A percentile compares a stretch with the other conserved stretches of the same genome.
Conservation (phyloP, 495 filamentous ascomycete species). For the Penicillium desertorum region DNA sequence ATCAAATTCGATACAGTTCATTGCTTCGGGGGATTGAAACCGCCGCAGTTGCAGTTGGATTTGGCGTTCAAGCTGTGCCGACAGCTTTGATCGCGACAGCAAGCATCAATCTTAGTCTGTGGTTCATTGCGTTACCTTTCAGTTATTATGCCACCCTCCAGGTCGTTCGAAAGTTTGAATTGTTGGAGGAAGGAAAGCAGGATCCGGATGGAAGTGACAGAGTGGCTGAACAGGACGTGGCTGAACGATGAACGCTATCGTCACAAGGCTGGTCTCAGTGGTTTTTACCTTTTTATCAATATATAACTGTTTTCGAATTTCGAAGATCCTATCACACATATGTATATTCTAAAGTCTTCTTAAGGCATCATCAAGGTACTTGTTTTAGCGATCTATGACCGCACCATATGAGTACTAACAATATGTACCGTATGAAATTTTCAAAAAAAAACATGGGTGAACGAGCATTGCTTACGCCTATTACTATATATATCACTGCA, state of each 20-base stretch:
- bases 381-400: no score
- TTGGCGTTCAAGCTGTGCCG: slow-evolving; percentile 45
- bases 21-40: slow-evolving; percentile 44
- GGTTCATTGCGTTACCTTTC: slow-evolving; percentile 42
- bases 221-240: background rate
- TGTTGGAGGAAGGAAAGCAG: background rate
- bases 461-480: no score
- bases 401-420: no score
- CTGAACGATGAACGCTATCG: background rate
- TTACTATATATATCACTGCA: no score
- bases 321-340: background rate
- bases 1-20: slow-evolving; percentile 45
- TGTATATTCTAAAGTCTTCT: background rate
- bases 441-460: no score
- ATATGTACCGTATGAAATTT: no score
- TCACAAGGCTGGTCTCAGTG: background rate
- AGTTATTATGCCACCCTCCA: slow-evolving; percentile 46
- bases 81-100: slow-evolving; percentile 42
- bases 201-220: background rate
- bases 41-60: slow-evolving; percentile 40
- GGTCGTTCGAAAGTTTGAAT: slow-evolving; percentile 36
- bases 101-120: slow-evolving; percentile 43
- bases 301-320: background rate
- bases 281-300: background rate
- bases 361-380: background rate